phyloP scores from a whole-genome alignment of 768 basidiomycete species.

The Lactarius evosmus region DNA sequence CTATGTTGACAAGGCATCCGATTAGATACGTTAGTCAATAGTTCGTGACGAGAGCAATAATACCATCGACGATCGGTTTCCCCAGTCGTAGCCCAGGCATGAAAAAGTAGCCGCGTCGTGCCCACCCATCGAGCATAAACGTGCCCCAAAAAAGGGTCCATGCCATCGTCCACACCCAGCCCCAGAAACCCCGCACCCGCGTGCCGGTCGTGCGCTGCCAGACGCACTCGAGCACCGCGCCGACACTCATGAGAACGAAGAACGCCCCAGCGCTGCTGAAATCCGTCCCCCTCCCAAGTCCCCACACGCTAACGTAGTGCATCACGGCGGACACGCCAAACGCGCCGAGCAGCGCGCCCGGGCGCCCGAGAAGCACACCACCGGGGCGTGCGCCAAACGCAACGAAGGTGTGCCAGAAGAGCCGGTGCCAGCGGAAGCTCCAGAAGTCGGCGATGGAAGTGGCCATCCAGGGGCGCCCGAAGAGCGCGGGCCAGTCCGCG shows the following conservation, averaged over 20 bases:
- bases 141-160: slow-evolving; percentile 48
- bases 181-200: slow-evolving; percentile 46
- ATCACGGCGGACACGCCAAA: slow-evolving; percentile 57
- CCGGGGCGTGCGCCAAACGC: slow-evolving; percentile 35
- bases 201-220: slow-evolving; percentile 46
- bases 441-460: slow-evolving; percentile 41
- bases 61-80: background rate
- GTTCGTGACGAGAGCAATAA: background rate
- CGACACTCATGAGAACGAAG: slow-evolving; percentile 57
- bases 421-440: slow-evolving; percentile 41
- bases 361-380: slow-evolving; percentile 43
- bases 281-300: slow-evolving; percentile 54
- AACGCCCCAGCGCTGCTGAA: slow-evolving; percentile 44
- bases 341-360: slow-evolving; percentile 51
- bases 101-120: slow-evolving; percentile 12
- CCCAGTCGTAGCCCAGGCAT: background rate
- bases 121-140: slow-evolving; percentile 16
- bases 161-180: slow-evolving; percentile 52
- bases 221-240: slow-evolving; percentile 46
- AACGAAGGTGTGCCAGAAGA: slow-evolving; percentile 35
- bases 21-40: background rate
- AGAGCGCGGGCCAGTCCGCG: slow-evolving; percentile 37
- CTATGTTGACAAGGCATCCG: too few species aligned
- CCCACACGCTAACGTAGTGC: slow-evolving; percentile 57
- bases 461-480: slow-evolving; percentile 37